A percentile compares a stretch with the other conserved stretches of the same genome.
Evolutionary conservation across 2,329 filamentous ascomycete genomes (phyloP).

Genomic region (Huntiella bhutanensis): DNA sequence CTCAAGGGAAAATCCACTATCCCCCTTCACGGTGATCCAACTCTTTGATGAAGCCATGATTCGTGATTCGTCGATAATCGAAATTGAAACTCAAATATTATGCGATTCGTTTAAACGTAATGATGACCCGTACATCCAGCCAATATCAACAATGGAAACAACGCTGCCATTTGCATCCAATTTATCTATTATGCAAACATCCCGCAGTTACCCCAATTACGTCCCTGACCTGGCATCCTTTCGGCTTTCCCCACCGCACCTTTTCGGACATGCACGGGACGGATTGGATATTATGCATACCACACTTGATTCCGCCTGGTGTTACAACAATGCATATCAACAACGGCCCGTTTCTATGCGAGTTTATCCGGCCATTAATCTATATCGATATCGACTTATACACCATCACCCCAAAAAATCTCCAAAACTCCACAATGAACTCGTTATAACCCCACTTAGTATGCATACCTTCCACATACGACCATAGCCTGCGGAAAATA

Average conservation of each 20-base stretch:
- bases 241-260: too few relatives aligned
- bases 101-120: neutral
- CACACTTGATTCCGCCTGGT: too few relatives aligned
- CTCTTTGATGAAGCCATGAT: neutral
- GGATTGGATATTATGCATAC: too few relatives aligned
- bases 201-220: neutral
- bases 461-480: neutral
- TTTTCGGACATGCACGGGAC: too few relatives aligned
- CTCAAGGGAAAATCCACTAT: slow-evolving; percentile 40
- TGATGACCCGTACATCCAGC: neutral
- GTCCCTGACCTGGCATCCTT: too few relatives aligned
- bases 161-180: too few relatives aligned
- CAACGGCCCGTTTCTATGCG: too few relatives aligned
- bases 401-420: too few relatives aligned
- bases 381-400: too few relatives aligned
- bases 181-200: neutral
- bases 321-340: too few relatives aligned
- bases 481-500: neutral
- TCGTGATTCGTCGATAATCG: neutral
- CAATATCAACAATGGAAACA: neutral
- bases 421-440: neutral
- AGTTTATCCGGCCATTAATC: too few relatives aligned
- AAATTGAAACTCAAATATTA: neutral
- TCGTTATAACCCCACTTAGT: neutral
- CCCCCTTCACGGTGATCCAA: slow-evolving; percentile 15